phyloP scores from a whole-genome alignment of 257 asterid genomes.

The Fraxinus cuspidata region DNA sequence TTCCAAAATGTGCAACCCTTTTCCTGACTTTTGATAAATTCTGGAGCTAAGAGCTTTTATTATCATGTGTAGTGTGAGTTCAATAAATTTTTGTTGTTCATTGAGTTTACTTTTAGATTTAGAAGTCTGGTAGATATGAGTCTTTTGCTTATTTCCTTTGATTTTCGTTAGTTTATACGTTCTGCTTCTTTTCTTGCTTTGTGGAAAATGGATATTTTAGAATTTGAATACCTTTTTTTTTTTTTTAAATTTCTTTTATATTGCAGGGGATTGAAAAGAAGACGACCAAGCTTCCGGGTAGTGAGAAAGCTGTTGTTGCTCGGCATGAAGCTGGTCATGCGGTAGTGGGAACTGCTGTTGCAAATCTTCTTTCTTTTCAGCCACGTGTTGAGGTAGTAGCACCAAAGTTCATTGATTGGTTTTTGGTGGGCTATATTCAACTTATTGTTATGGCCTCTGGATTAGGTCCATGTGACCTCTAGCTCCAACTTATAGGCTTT shows the following conservation, averaged over 20 bases:
- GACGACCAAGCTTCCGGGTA: constrained; percentile 87
- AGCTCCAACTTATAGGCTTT: not conserved
- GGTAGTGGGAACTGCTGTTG: constrained; percentile 98
- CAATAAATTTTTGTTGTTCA: not conserved
- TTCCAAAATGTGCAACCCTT: not conserved
- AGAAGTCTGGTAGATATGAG: not conserved
- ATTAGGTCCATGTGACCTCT: constrained; percentile 10
- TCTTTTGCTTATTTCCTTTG: not conserved
- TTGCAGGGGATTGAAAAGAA: constrained; percentile 96
- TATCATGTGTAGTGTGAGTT: not conserved
- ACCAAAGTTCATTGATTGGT: constrained; percentile 6
- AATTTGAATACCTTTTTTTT: not conserved
- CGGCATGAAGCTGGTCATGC: constrained; percentile 99
- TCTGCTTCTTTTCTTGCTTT: not conserved
- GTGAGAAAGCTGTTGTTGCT: constrained; percentile 97
- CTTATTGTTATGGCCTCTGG: constrained; percentile 11
- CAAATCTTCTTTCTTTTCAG: constrained; percentile 93
- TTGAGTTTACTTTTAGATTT: not conserved
- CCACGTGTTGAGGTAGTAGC: constrained; percentile 90
- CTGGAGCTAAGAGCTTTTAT: not conserved
- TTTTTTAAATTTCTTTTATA: constrained; percentile 23
- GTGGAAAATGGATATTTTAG: not conserved
- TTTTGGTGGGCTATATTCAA: constrained; percentile 12
- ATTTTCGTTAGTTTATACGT: not conserved
- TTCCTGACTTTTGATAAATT: not conserved